phyloP scores from a whole-genome alignment of 176 grass and related monocot species.

The Triticum dicoccoides region DNA sequence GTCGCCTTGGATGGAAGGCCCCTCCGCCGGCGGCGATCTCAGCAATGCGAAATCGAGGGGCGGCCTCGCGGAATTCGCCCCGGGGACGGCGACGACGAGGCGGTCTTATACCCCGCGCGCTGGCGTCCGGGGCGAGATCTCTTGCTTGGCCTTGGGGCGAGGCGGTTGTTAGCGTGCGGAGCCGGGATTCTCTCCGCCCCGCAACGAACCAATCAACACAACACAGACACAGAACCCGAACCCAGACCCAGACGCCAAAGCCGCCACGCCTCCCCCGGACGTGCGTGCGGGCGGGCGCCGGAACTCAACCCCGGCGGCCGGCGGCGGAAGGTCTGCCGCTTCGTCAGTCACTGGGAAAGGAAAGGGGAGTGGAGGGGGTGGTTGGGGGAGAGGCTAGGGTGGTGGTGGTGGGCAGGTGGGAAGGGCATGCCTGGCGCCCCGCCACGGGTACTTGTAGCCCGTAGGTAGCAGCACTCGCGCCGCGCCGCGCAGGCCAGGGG shows the following conservation, averaged over 20 bases:
- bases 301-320: not conserved
- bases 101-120: not conserved
- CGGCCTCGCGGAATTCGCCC: not conserved
- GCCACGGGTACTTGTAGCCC: not conserved
- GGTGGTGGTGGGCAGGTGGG: slow-evolving; percentile 14
- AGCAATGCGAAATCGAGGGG: not conserved
- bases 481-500: not conserved
- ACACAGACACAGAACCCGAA: no score
- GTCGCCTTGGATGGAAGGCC: not conserved
- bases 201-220: not conserved
- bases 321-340: not conserved
- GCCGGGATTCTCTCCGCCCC: not conserved
- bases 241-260: not conserved
- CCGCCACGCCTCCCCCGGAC: not conserved
- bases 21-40: not conserved
- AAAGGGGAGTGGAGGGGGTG: not conserved
- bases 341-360: not conserved
- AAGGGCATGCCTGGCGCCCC: slow-evolving; percentile 23
- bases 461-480: not conserved
- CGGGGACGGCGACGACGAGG: not conserved
- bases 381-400: not conserved
- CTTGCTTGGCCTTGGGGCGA: not conserved
- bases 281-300: not conserved
- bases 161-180: slow-evolving; percentile 5
- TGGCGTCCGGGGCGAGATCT: slow-evolving; percentile 1